Conservation (phyloP, 2,329 filamentous ascomycete species). For the Colletotrichum salicis region DNA sequence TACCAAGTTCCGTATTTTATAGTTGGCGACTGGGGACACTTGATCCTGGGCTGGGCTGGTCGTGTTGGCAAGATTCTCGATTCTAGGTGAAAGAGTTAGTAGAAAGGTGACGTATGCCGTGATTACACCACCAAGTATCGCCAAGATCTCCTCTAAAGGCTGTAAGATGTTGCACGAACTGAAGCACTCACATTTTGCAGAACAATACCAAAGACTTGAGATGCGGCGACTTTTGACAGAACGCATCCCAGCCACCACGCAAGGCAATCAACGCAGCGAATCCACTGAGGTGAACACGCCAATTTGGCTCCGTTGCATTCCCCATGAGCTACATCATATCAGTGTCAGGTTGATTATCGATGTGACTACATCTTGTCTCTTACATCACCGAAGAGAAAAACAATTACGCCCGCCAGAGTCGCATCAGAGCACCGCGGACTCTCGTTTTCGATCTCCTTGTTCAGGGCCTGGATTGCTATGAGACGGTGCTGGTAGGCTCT, state of each 20-base stretch:
- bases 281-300: conserved; percentile 47
- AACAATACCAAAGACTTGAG: conserved; percentile 2
- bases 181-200: conserved; percentile 11
- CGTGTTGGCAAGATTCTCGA: conserved; percentile 48
- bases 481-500: conserved; percentile 45
- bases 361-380: background rate
- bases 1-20: conserved; percentile 41
- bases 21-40: conserved; percentile 34
- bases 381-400: conserved; percentile 24
- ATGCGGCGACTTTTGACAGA: background rate
- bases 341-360: background rate
- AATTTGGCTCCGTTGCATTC: conserved; percentile 45
- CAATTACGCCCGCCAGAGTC: conserved; percentile 15
- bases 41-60: conserved; percentile 48
- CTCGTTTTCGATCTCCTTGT: conserved; percentile 39
- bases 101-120: background rate
- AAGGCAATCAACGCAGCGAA: conserved; percentile 19
- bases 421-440: conserved; percentile 25
- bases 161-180: background rate
- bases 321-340: conserved; percentile 33
- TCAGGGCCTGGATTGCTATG: conserved; percentile 44
- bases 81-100: conserved; percentile 33
- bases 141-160: background rate
- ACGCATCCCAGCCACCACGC: conserved; percentile 25
- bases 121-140: background rate